Conservation (phyloP, 768 basidiomycete genomes). For the Pleurotus salmoneostramineus region DNA sequence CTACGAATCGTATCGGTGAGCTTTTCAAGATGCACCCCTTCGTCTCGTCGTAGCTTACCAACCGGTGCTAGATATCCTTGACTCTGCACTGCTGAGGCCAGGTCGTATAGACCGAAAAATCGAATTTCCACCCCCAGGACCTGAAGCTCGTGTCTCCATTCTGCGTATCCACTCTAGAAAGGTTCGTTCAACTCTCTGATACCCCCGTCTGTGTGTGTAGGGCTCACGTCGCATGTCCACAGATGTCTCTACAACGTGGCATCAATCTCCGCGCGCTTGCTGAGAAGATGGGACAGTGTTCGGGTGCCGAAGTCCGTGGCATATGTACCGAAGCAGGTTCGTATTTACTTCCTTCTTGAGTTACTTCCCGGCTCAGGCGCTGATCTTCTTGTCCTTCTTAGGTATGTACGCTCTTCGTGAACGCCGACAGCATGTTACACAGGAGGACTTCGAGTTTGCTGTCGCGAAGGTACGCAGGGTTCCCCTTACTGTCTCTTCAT, state of each 20-base stretch:
- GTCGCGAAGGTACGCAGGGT: conserved; percentile 74
- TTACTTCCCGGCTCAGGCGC: background rate
- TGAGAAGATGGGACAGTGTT: conserved; percentile 99
- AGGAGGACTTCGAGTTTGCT: conserved; percentile 98
- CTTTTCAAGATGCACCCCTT: background rate
- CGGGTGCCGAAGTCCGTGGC: conserved; percentile 95
- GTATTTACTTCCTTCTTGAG: conserved; percentile 18
- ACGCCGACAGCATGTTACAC: conserved; percentile 93
- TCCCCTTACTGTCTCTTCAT: background rate
- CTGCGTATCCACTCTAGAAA: background rate
- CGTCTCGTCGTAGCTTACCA: background rate
- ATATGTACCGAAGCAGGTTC: conserved; percentile 95
- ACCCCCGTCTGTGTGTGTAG: background rate
- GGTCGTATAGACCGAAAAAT: conserved; percentile 97
- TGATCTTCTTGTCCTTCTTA: conserved; percentile 17
- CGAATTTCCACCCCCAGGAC: conserved; percentile 97
- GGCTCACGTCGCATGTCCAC: background rate
- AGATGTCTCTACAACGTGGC: conserved; percentile 98
- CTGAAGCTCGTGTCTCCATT: conserved; percentile 49
- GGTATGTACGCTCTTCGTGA: conserved; percentile 98
- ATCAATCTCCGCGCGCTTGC: conserved; percentile 96
- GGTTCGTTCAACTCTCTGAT: background rate
- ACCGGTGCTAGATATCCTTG: conserved; percentile 72
- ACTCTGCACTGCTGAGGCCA: conserved; percentile 87
- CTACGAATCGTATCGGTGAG: conserved; percentile 91